phyloP scores from a whole-genome alignment of 768 basidiomycete genomes.

The Strobilomyces confusus region DNA sequence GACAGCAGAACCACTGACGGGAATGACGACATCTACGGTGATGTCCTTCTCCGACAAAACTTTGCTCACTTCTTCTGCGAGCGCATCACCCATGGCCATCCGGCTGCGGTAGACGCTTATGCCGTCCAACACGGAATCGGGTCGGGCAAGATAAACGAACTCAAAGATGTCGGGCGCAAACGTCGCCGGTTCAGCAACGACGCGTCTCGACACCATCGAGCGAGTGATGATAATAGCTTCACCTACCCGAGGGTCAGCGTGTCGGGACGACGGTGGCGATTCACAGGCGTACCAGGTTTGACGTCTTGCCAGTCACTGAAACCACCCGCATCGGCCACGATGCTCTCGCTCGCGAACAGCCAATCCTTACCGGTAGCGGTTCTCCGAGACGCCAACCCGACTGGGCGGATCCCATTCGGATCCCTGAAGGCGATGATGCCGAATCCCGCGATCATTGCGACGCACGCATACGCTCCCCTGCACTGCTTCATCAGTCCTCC shows the following conservation, averaged over 20 bases:
- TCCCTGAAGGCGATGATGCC: slow-evolving; percentile 98
- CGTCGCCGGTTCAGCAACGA: slow-evolving; percentile 61
- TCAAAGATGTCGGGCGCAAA: slow-evolving; percentile 99
- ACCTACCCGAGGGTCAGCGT: slow-evolving; percentile 42
- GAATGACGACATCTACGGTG: slow-evolving; percentile 93
- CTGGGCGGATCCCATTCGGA: slow-evolving; percentile 93
- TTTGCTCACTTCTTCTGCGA: slow-evolving; percentile 81
- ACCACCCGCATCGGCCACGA: slow-evolving; percentile 91
- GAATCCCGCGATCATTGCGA: slow-evolving; percentile 98
- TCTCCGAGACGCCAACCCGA: slow-evolving; percentile 78
- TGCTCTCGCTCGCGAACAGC: slow-evolving; percentile 90
- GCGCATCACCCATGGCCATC: slow-evolving; percentile 98
- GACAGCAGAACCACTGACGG: slow-evolving; percentile 41
- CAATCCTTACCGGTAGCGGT: slow-evolving; percentile 68
- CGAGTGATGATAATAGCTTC: slow-evolving; percentile 97
- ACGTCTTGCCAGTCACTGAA: slow-evolving; percentile 94
- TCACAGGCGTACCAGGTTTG: slow-evolving; percentile 61
- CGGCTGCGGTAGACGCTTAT: slow-evolving; percentile 96
- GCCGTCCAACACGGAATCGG: slow-evolving; percentile 95
- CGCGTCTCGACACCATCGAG: slow-evolving; percentile 65
- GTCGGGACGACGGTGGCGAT: neutral
- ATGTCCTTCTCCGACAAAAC: slow-evolving; percentile 66
- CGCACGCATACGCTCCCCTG: slow-evolving; percentile 93
- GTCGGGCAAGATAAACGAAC: slow-evolving; percentile 97
- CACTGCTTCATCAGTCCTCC: slow-evolving; percentile 84